Base-by-base conservation (phyloP, 176 grass and related monocot genomes). In the Oryza meyeriana region DNA sequence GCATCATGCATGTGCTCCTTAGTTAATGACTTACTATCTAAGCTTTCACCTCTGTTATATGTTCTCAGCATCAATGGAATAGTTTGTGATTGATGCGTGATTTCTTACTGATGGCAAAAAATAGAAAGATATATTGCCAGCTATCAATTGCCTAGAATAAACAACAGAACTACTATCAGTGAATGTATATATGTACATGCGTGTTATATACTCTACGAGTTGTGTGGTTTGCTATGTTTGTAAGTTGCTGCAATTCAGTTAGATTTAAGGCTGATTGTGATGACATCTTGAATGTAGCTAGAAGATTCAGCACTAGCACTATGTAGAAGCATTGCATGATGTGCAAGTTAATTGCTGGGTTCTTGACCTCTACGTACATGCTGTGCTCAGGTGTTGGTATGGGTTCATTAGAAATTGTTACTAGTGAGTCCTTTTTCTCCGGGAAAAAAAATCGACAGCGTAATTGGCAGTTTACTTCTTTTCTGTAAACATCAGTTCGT, bases 301-400 rank as follows among this genome's bases (percentile, higher is more conserved):
- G 83, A 85, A 70, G 65, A 31, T 89, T 55, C n/a, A 26, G 40
- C 79, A 30, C 57, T 55, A 25, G 44, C 24, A 25, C 8, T 24
- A 65, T 79, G 8, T 20, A 34, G 16, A 52, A 45, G 18, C 25
- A 27, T 62, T 75, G 33, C 32, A 38, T 39, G 30, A 0, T 57
- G 74, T 47, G 2, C 66, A 66, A 45, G 62, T 61, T 81, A 59
- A 42, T 42, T 61, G 64, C 25, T 70, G 38, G 38, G 18, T 22
- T 69, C 30, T 71, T 71, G n/a, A 71, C 66, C 24, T 52, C 30
- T 48, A 25, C 48, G 12, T 32, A 79, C 45, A 25, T 63, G 36
- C 32, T 55, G 65, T 58, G 9, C 20, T 67, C 75, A 10, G 8
- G 20, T 59, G 75, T 28, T 40, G 20, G 5, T 28, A 66, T 42